A percentile compares a stretch with the other conserved stretches of the same genome.
Evolutionary conservation across 495 filamentous ascomycete species (phyloP).

Genomic region (Daldinia grandis): DNA sequence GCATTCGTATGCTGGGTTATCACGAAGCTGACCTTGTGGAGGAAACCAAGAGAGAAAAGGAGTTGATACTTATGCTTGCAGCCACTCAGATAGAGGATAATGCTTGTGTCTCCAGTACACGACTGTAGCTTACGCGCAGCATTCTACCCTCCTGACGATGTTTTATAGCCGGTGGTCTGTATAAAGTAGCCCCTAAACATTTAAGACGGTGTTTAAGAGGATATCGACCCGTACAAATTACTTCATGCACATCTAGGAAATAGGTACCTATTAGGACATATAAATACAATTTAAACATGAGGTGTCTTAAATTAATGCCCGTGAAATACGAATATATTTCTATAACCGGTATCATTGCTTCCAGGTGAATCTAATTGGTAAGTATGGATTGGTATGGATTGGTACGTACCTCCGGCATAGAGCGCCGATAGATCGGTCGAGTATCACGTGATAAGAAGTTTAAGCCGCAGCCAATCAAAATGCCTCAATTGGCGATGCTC

Average conservation of each 20-base stretch:
- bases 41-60: neutral
- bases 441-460: conserved; percentile 41
- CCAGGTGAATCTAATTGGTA: neutral
- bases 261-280: too few species aligned
- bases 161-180: neutral
- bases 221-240: neutral
- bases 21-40: neutral
- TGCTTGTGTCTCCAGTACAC: neutral
- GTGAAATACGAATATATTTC: conserved; percentile 14
- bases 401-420: neutral
- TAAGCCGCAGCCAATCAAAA: conserved; percentile 52
- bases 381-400: neutral
- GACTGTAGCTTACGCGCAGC: neutral
- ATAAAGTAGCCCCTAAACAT: neutral
- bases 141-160: neutral
- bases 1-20: neutral
- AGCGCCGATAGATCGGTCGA: conserved; percentile 19
- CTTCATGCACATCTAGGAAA: neutral
- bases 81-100: neutral
- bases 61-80: neutral
- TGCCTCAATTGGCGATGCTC: conserved; percentile 54
- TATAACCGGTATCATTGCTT: conserved; percentile 17
- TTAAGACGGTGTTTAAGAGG: neutral
- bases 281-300: neutral
- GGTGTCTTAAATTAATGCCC: neutral